Evolutionary conservation across 2,329 filamentous ascomycete genomes (phyloP), one percentile per base, ranked within the genome.

Genomic region (Chalara sp.): DNA sequence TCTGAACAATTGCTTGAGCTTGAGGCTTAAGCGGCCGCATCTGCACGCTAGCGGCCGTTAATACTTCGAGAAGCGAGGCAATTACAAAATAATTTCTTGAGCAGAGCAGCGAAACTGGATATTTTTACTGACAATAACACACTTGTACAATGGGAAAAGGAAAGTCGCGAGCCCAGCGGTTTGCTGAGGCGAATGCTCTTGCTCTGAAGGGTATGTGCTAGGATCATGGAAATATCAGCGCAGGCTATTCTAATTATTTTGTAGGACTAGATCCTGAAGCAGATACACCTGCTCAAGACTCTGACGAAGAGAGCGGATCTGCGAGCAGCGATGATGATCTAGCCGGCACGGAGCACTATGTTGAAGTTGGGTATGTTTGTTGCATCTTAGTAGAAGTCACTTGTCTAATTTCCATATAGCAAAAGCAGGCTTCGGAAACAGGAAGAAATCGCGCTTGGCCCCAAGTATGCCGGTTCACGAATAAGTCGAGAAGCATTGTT

Each of bases 281-380:
- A 58, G 61, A 65, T 51, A 48, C 44, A 43, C 57, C 53, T 28
- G 53, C 52, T 21, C 53, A 58, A 45, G 50, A 49, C 10, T 63
- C 58, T 45, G 59, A 63, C 31, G 60, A 58, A 6, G 58, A 58
- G 37, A 79, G 79, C 44, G 74, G 72, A 11, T 74, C 67, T 42
- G 67, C 68, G 11, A 77, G 73, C 47, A 80, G 76, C 5, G 71
- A 76, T 31, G 75, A 76, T 58, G 72, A 66, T 8, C 70, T 79
- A 53, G 75, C 76, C 8, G 89, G 86, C 21, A 86, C 91, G 32
- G 92, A 96, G 62, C 92, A 97, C 66, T 97, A 97, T 65, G 79
- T 87, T 42, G 70, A 78, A 48, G 88, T 96, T 32, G 86, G 84
- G 76, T 86, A 72, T 50, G 74, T 45, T 30, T 7, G 30, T 46